These are phyloP conservation scores for Penicillium angulare DNA, from an alignment of 495 filamentous ascomycete genomes.

Conservation along the genomic window DNA sequence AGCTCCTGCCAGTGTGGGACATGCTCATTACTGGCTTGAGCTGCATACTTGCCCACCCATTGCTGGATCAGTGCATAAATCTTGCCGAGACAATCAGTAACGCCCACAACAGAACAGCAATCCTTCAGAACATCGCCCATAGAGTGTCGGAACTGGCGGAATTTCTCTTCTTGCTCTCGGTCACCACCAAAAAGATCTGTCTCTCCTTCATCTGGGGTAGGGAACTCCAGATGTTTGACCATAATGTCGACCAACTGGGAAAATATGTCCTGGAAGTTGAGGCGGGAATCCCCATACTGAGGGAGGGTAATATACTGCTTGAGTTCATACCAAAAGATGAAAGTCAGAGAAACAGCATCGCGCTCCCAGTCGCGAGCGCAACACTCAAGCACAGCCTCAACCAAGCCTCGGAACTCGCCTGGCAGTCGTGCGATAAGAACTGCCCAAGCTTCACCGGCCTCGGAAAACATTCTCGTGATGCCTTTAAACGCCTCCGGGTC, in stretches of 20 bases:
- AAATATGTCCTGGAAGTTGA: constrained; percentile 74
- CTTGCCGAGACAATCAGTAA: constrained; percentile 84
- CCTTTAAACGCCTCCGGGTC: constrained; percentile 88
- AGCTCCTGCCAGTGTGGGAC: constrained; percentile 97
- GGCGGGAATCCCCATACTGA: constrained; percentile 76
- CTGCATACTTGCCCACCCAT: constrained; percentile 81
- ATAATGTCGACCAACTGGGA: constrained; percentile 89
- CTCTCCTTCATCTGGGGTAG: constrained; percentile 71
- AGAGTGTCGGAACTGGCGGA: constrained; percentile 90
- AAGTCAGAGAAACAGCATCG: constrained; percentile 87
- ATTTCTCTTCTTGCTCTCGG: constrained; percentile 93
- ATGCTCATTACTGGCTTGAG: constrained; percentile 64
- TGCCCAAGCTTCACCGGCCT: constrained; percentile 93
- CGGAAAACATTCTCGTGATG: constrained; percentile 83
- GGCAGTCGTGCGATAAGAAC: constrained; percentile 84
- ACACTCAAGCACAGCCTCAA: constrained; percentile 88
- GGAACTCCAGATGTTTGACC: constrained; percentile 88
- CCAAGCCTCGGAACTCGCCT: constrained; percentile 75
- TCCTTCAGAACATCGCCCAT: constrained; percentile 99
- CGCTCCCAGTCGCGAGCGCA: constrained; percentile 80
- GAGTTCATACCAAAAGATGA: constrained; percentile 97
- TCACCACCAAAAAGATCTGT: constrained; percentile 92
- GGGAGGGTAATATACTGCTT: constrained; percentile 94
- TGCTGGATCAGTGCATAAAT: constrained; percentile 77
- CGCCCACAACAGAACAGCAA: constrained; percentile 91